Base-by-base conservation (phyloP, 345 rosid genomes). In the Toxicodendron radicans region DNA sequence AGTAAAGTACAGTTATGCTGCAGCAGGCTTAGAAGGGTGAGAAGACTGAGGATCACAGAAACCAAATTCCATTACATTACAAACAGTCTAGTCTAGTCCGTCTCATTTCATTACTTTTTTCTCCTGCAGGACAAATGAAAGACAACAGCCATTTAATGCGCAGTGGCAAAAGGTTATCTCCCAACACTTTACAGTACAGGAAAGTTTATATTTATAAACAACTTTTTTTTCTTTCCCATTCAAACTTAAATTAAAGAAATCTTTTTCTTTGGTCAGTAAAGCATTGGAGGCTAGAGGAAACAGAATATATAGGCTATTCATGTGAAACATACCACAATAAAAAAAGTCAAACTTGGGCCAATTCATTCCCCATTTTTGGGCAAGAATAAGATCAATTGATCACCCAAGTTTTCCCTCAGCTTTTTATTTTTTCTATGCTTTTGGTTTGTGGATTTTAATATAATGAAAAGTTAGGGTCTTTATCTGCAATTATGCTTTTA, bases 91-190 rank as follows among this genome's bases (percentile, higher is more conserved):
- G 53, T 56, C 51, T 64, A 18, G 67, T 38, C 52, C 58, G 69
- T n/a, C 54, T 57, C 63, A 73, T 64, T 72, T 35, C 18, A 41
- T 30, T 59, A 18, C 74, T 56, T 56, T 72, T 38, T 65, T 76
- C 3, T 20, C 49, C 32, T 49, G 43, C 52, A 2, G 17, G 48
- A 71, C 66, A 58, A 27, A 18, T 45, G 66, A 60, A 46, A 71
- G 74, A 71, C 66, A 71, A 66, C 65, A 58, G 65, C 66, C 74
- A 71, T 71, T 71, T 64, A 76, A 63, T 76, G 74, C 63, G 14
- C 38, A 7, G 45, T 65, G 60, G 73, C 74, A 72, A 68, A 72
- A 35, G 73, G 66, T 66, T 1, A 56, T 46, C 23, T 38, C 64
- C 41, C 38, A n/a, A 67, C 53, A 9, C 30, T 14, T 17, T 3